Evolutionary conservation across 495 filamentous ascomycete species (phyloP).

Genomic region (Tricharina praecox): DNA sequence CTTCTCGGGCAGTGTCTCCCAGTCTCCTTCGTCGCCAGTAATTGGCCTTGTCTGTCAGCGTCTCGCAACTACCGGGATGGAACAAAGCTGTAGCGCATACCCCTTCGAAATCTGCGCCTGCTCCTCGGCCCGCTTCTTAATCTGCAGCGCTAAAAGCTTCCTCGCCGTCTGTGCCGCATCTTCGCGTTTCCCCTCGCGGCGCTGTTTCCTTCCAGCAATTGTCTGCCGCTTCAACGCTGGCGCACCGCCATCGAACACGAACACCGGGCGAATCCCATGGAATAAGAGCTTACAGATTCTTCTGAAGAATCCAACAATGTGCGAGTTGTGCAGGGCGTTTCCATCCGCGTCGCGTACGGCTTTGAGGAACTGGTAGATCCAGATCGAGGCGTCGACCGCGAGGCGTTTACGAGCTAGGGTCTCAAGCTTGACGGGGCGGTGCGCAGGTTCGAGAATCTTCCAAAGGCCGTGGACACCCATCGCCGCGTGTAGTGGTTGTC

Average conservation of each 20-base stretch:
- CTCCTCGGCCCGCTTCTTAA: conserved; percentile 75
- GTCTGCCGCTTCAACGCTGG: conserved; percentile 84
- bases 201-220: conserved; percentile 55
- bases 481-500: neutral
- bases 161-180: conserved; percentile 85
- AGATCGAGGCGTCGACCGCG: conserved; percentile 94
- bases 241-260: conserved; percentile 94
- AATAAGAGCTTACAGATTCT: conserved; percentile 93
- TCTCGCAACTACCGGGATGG: neutral
- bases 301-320: conserved; percentile 93
- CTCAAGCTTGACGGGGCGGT: conserved; percentile 78
- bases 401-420: conserved; percentile 89
- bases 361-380: conserved; percentile 99
- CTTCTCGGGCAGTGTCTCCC: conserved; percentile 49
- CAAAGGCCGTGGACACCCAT: conserved; percentile 99
- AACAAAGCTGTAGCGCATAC: neutral
- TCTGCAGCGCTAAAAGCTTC: conserved; percentile 76
- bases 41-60: neutral
- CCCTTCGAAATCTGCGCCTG: conserved; percentile 38
- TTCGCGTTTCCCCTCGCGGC: conserved; percentile 74
- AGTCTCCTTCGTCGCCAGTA: conserved; percentile 36
- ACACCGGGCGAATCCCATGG: conserved; percentile 91
- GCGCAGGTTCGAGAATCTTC: conserved; percentile 83
- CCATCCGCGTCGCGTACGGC: conserved; percentile 97
- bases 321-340: conserved; percentile 84